Evolutionary conservation across 2,329 filamentous ascomycete genomes (phyloP).

Genomic region (Teratosphaeriaceae sp.): DNA sequence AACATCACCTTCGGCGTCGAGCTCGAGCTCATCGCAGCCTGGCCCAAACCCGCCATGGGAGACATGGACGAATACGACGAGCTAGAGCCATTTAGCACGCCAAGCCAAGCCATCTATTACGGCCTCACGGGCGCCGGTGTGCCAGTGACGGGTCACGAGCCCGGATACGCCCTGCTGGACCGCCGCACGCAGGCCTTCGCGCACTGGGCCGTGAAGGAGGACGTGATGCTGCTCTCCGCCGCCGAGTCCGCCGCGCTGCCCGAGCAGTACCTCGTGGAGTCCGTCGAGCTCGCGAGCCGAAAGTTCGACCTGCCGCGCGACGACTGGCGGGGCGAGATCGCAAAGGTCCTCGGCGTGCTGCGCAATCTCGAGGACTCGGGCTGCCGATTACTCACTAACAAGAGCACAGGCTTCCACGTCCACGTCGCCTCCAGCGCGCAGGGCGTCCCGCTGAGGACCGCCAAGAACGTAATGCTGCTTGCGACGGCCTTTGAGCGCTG

Average conservation of each 20-base stretch:
- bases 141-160: slow-evolving; percentile 1
- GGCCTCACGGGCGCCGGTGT: slow-evolving; percentile 2
- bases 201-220: slow-evolving; percentile 2
- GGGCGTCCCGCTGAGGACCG: slow-evolving; percentile 10
- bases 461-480: slow-evolving; percentile 14
- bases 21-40: slow-evolving; percentile 16
- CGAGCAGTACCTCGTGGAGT: not conserved
- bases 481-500: slow-evolving; percentile 13
- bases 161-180: not conserved
- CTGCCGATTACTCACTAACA: slow-evolving; percentile 14
- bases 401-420: slow-evolving; percentile 14
- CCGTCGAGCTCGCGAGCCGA: slow-evolving; percentile 11
- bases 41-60: not conserved
- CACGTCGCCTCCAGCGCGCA: slow-evolving; percentile 12
- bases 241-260: slow-evolving; percentile 1
- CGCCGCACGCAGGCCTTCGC: not conserved
- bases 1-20: slow-evolving; percentile 20
- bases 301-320: slow-evolving; percentile 3
- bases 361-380: slow-evolving; percentile 3
- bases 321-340: slow-evolving; percentile 9
- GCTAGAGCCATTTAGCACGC: too few relatives aligned
- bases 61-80: too few relatives aligned
- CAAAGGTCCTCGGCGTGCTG: slow-evolving; percentile 8
- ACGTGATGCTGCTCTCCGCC: slow-evolving; percentile 3
- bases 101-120: slow-evolving; percentile 5